Base-by-base conservation (phyloP, 768 basidiomycete species). In the Boletus barrowsii region DNA sequence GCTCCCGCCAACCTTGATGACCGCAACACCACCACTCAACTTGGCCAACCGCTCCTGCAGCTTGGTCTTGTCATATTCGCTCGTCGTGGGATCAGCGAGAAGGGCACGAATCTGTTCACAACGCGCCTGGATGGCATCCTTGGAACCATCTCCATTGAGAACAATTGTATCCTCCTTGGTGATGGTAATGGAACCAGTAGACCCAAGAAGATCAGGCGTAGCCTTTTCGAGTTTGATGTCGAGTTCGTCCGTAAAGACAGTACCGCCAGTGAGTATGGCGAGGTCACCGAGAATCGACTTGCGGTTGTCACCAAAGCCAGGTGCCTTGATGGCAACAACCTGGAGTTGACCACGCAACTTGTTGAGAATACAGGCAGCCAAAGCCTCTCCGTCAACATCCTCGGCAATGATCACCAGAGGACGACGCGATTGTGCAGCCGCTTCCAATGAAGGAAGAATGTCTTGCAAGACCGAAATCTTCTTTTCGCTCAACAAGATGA, bases 271-370 rank as follows among this genome's bases (percentile, higher is more conserved):
- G 61, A 98, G 86, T 75, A 98, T 97, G 50, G 93, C 93, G 47
- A 98, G 82, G 68, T 98, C 95, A 55, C 96, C 96, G 51, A 98
- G 88, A 75, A 98, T 91, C 51, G 87, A 90, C 79, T 98, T 99
- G 76, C 96, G 88, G 84, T 98, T 99, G 77, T 98, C 96, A 65
- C 96, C 96, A 71, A 99, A 98, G 48, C 96, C 93, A 49, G 96
- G 96, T 17, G 96, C 95, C 79, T 99, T 98, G 76, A 98, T 84
- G 45, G 93, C 95, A 46, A 76, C 87, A 58, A 98, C 96, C 67
- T 89, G 87, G 53, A 99, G 86, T 72, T 98, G 96, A 33, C 96
- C 96, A 60, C 96, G 92, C 57, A 99, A 90, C 81, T 98, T 98
- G 90, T 99, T 98, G 72, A 98, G 85, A 67, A 98, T 95, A 70